Percentiles rank a stretch among this genome's conserved stretches.
Conservation (phyloP, 768 basidiomycete species). For the Tremella mesenterica region DNA sequence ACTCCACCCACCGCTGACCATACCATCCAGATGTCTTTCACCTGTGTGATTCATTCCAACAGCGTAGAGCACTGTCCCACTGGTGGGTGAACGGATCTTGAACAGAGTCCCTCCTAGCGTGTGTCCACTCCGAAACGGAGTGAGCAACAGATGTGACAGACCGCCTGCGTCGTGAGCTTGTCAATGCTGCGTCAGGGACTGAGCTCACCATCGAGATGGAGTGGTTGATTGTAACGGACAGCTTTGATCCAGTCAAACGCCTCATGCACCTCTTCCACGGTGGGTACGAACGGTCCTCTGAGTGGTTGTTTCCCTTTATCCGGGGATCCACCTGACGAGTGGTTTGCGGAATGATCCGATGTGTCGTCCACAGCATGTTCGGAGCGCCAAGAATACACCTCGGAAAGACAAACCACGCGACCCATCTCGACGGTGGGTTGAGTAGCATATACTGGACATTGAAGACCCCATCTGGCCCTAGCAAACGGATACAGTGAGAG, state of each 20-base stretch:
- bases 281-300: constrained; percentile 57
- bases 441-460: constrained; percentile 85
- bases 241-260: constrained; percentile 88
- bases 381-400: constrained; percentile 60
- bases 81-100: constrained; percentile 96
- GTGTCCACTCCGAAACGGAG: constrained; percentile 90
- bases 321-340: background rate
- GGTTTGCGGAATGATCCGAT: constrained; percentile 6
- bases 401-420: constrained; percentile 79
- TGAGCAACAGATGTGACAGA: constrained; percentile 49
- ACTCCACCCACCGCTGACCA: constrained; percentile 50
- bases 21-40: constrained; percentile 90
- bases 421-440: constrained; percentile 95
- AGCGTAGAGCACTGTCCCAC: constrained; percentile 89
- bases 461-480: constrained; percentile 73
- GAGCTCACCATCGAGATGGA: constrained; percentile 75
- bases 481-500: constrained; percentile 91
- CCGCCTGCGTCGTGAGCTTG: constrained; percentile 14
- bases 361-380: constrained; percentile 37
- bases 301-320: constrained; percentile 27
- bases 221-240: constrained; percentile 88
- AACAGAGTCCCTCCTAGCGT: constrained; percentile 93
- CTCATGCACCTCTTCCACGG: constrained; percentile 74
- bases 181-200: background rate
- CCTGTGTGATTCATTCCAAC: constrained; percentile 93